phyloP scores from a whole-genome alignment of 768 basidiomycete species.

The Lactarius akahatsu region DNA sequence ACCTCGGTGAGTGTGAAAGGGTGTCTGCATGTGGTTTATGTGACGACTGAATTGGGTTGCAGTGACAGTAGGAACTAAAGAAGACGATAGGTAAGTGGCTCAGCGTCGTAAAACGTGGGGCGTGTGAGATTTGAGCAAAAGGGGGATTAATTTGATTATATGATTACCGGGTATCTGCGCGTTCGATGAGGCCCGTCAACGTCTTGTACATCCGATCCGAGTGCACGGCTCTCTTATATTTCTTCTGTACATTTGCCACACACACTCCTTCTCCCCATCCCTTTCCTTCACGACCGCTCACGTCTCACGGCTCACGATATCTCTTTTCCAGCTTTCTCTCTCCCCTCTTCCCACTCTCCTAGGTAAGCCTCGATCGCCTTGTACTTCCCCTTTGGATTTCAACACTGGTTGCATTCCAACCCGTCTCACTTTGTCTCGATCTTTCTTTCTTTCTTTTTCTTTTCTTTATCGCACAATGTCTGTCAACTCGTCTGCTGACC shows the following conservation, averaged over 20 bases:
- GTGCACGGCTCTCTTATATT: slow-evolving; percentile 38
- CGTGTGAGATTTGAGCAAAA: slow-evolving; percentile 37
- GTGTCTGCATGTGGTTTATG: not conserved
- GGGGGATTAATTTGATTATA: slow-evolving; percentile 21
- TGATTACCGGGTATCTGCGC: slow-evolving; percentile 26
- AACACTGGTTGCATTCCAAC: not conserved
- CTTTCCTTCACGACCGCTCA: slow-evolving; percentile 39
- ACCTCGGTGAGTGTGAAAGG: slow-evolving; percentile 12
- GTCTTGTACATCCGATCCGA: slow-evolving; percentile 8
- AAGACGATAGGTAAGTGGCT: slow-evolving; percentile 28
- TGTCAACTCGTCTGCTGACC: slow-evolving; percentile 23
- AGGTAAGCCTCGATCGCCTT: not conserved
- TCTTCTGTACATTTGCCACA: slow-evolving; percentile 32
- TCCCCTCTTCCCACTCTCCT: not conserved
- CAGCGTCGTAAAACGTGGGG: slow-evolving; percentile 43
- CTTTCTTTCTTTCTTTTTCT: slow-evolving; percentile 1
- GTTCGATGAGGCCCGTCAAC: slow-evolving; percentile 6
- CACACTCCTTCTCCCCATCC: slow-evolving; percentile 31
- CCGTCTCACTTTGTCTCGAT: not conserved
- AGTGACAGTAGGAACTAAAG: slow-evolving; percentile 12
- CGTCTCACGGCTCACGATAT: slow-evolving; percentile 27
- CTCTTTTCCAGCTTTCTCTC: slow-evolving; percentile 19
- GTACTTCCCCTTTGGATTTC: not conserved
- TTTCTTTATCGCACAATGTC: slow-evolving; percentile 9
- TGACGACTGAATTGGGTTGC: not conserved